Base-by-base conservation (phyloP, 2,329 filamentous ascomycete species). In the Fusarium marasasianum region DNA sequence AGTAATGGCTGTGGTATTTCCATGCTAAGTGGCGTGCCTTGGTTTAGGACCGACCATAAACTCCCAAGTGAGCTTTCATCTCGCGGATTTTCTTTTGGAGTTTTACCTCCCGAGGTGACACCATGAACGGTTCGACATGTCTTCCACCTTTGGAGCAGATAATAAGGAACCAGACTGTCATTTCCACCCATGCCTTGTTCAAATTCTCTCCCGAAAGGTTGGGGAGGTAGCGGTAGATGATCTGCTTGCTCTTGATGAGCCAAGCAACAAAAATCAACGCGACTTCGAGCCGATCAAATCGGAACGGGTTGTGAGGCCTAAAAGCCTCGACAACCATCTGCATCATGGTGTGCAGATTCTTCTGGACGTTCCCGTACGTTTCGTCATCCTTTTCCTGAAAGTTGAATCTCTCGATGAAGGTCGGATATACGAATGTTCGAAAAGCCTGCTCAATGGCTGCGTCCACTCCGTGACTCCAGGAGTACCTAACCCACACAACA, bases 211-310 rank as follows among this genome's bases (percentile, higher is more conserved):
- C 18, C 18, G 44, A 47, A 10, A 29, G 24, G 8, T 29, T 47
- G 1, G 44, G 24, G 0, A 22, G 18, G 18, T 47, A 13, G 0
- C 44, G 18, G 6, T 14, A 22, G 13, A 47, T 47, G 1, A 47
- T 10, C 6, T 47, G 13, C 20, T 15, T 47, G 5, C 3, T 29
- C 18, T 47, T 47, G 13, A 29, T 29, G 18, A 47, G 44, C 18
- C 24, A 47, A 18, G 44, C 44, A 47, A 47, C 44, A 20, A 47
- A 47, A 20, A 29, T 29, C 8, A 47, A 13, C 13, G 8, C 13
- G 1, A 29, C 0, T 3, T 29, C 44, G 6, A 14, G 20, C 0
- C 5, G 6, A 5, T 47, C 9, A 1, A 47, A 47, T 3, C 3
- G 13, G 0, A 15, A 47, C 0, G 44, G 44, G 12, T 29, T 7